A percentile compares a stretch with the other conserved stretches of the same genome.
These are phyloP conservation scores for sweet orange (Citrus sinensis) DNA, from an alignment of 345 rosid genomes.

Conservation along the genomic window DVS_A1.0 CM039167.1:17497001-17497500, in stretches of 20 bases:
- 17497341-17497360: not conserved
- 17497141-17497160: slow-evolving; percentile 99
- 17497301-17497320: not conserved
- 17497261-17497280: too few species aligned
- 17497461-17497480: slow-evolving; percentile 75
- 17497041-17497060: not conserved
- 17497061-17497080: not conserved
- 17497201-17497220: slow-evolving; percentile 64
- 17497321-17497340: not conserved
- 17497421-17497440: not conserved
- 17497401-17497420: not conserved
- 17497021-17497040: not conserved
- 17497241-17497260: not conserved
- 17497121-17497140: slow-evolving; percentile 94
- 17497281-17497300: not conserved
- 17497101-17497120: slow-evolving; percentile 47
- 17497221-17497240: not conserved
- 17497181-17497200: slow-evolving; percentile 99
- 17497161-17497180: slow-evolving; percentile 99
- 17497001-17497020: not conserved
- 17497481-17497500: slow-evolving; percentile 99
- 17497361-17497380: not conserved
- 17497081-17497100: not conserved
- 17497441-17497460: slow-evolving; percentile 1
- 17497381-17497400: not conserved